Evolutionary conservation across 345 rosid genomes (phyloP), one percentile per base, ranked within the genome.

Genomic region (Populus simonii): DNA sequence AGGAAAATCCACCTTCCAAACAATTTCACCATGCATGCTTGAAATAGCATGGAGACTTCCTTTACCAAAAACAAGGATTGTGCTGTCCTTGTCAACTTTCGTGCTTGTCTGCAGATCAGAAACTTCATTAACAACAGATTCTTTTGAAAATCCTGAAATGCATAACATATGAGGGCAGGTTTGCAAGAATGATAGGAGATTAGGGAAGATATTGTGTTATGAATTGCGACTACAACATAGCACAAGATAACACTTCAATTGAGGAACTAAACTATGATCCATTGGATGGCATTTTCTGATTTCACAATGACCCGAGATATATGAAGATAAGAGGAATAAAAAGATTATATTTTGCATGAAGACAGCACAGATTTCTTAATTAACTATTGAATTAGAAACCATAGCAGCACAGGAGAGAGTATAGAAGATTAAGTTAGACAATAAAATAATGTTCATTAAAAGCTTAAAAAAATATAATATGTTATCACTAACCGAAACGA

Each of bases 11-110:
- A 84, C 89, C 84, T 85, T 89, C 99, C 99, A 96, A 66, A 96
- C 85, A 82, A 94, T 68, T 80, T 91, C 97, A 29, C 99, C 98
- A 83, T 91, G 94, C 75, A 86, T 17, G 80, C 94, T 88, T 85
- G 98, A 96, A 83, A 96, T 82, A 79, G 97, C 97, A 86, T 88
- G 91, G 76, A 96, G 90, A 79, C 86, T 85, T 75, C 98, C 97
- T 83, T 84, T 86, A 68, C 91, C 83, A 39, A 90, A 89, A 74
- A 93, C 92, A 74, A 91, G 63, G 75, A 91, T 80, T 39, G 82
- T 57, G 51, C 81, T 87, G 85, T 92, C 97, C 90, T 88, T 92
- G 75, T 89, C 95, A 84, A 81, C 85, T 88, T 86, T 90, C 68
- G 81, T 82, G 85, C 80, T 90, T 69, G 80, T 74, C 99, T 94